phyloP scores from a whole-genome alignment of 768 basidiomycete genomes.

The Scleroderma bovista region DNA sequence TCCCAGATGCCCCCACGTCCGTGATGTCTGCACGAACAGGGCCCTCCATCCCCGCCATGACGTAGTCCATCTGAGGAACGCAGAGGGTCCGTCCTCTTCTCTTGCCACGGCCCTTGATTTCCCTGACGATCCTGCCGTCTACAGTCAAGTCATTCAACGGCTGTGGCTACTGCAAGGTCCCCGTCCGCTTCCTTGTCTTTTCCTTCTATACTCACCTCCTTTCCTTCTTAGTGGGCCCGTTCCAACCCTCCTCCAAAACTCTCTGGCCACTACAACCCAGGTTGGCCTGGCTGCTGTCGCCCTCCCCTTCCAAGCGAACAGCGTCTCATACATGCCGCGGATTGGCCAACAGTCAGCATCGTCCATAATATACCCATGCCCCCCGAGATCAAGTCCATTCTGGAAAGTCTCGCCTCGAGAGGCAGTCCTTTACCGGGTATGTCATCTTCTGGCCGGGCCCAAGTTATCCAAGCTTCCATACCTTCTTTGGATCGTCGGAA shows the following conservation, averaged over 20 bases:
- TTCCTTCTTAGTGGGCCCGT: conserved; percentile 59
- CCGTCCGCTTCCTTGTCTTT: conserved; percentile 11
- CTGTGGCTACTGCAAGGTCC: conserved; percentile 88
- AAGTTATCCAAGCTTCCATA: conserved; percentile 23
- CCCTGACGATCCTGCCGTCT: not conserved
- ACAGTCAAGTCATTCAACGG: conserved; percentile 78
- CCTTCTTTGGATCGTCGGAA: conserved; percentile 43
- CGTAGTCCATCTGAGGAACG: conserved; percentile 76
- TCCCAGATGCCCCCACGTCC: conserved; percentile 63
- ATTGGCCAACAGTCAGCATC: conserved; percentile 76
- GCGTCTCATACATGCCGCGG: conserved; percentile 59
- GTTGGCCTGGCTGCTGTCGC: conserved; percentile 91
- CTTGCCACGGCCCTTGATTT: conserved; percentile 15
- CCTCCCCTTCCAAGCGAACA: conserved; percentile 57
- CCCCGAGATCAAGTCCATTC: conserved; percentile 58
- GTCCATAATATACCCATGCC: conserved; percentile 75
- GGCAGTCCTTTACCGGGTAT: conserved; percentile 29
- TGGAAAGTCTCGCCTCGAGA: conserved; percentile 49
- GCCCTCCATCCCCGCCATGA: conserved; percentile 70
- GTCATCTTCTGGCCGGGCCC: conserved; percentile 27
- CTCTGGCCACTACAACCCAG: conserved; percentile 59
- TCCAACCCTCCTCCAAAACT: conserved; percentile 49
- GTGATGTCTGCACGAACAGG: conserved; percentile 73
- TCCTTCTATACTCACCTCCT: conserved; percentile 20
- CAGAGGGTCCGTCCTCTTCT: conserved; percentile 60